phyloP scores from a whole-genome alignment of 1,284 basidiomycete genomes.

The Rhodotorula sp. region DNA sequence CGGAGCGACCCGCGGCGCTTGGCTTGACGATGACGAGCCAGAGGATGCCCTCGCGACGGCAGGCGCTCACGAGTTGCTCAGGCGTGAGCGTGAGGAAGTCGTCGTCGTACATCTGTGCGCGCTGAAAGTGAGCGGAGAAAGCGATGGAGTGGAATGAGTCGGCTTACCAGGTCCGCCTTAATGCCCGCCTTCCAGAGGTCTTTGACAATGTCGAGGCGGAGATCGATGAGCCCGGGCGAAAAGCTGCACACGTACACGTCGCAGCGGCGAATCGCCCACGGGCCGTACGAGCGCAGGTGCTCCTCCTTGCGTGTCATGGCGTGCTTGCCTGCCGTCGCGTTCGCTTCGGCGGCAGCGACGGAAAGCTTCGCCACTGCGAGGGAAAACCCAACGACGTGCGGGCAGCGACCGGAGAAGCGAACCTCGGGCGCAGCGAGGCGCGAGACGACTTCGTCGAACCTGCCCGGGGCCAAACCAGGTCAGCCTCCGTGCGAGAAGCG shows the following conservation, averaged over 20 bases:
- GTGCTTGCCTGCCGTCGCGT: constrained; percentile 51
- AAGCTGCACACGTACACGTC: constrained; percentile 60
- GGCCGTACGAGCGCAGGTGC: constrained; percentile 55
- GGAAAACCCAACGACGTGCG: constrained; percentile 58
- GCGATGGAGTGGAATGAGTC: neutral
- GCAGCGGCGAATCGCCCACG: constrained; percentile 56
- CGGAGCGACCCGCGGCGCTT: constrained; percentile 19
- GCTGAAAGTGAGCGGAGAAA: neutral
- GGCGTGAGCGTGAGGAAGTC: constrained; percentile 42
- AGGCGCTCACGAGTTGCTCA: constrained; percentile 43
- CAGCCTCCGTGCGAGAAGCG: no score
- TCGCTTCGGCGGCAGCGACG: constrained; percentile 53
- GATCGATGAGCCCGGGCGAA: constrained; percentile 54
- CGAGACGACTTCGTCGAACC: constrained; percentile 59
- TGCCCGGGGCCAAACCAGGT: constrained; percentile 21
- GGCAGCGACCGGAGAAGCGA: constrained; percentile 44
- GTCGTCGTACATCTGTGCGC: constrained; percentile 41
- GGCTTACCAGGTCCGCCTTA: constrained; percentile 57
- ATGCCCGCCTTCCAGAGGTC: constrained; percentile 60
- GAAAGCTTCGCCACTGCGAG: constrained; percentile 58
- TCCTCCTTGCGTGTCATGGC: constrained; percentile 49
- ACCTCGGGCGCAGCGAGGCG: constrained; percentile 54
- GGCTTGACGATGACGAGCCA: constrained; percentile 47
- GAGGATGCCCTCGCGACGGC: constrained; percentile 44
- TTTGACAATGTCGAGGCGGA: constrained; percentile 56